Evolutionary conservation across 164 flowering plant species (phyloP).

Genomic region (Cinnamomum micranthum): DNA sequence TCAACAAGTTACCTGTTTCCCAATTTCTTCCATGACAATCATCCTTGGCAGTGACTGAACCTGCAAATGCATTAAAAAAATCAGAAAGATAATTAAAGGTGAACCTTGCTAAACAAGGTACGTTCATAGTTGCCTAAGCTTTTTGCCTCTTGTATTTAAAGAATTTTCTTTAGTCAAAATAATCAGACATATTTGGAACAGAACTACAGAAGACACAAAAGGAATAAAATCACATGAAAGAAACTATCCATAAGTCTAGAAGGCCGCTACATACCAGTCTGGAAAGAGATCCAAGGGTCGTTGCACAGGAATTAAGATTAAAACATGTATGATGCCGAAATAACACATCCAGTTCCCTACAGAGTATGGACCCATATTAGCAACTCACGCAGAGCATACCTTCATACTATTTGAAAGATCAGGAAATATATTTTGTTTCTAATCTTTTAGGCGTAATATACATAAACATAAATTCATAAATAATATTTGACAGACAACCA

Average conservation of each 20-base stretch:
- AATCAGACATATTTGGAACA: no score
- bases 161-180: no score
- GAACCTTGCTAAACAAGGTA: not conserved
- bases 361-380: constrained; percentile 13
- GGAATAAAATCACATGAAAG: not conserved
- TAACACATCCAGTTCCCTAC: constrained; percentile 89
- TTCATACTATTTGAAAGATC: not conserved
- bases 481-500: not conserved
- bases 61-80: constrained; percentile 35
- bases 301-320: constrained; percentile 81
- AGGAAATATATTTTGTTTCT: no score
- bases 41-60: constrained; percentile 96
- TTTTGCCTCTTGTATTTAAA: no score
- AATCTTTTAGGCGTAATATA: no score
- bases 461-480: not conserved
- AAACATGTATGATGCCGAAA: constrained; percentile 78
- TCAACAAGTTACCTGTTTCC: constrained; percentile 71
- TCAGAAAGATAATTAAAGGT: not conserved
- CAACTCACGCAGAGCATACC: not conserved
- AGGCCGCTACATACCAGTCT: constrained; percentile 53
- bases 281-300: constrained; percentile 92
- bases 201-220: not conserved
- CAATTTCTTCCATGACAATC: constrained; percentile 95
- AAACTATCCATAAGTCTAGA: not conserved
- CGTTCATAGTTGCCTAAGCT: no score